Conservation (phyloP, 345 rosid genomes). For the Eucalyptus viminalis region DNA sequence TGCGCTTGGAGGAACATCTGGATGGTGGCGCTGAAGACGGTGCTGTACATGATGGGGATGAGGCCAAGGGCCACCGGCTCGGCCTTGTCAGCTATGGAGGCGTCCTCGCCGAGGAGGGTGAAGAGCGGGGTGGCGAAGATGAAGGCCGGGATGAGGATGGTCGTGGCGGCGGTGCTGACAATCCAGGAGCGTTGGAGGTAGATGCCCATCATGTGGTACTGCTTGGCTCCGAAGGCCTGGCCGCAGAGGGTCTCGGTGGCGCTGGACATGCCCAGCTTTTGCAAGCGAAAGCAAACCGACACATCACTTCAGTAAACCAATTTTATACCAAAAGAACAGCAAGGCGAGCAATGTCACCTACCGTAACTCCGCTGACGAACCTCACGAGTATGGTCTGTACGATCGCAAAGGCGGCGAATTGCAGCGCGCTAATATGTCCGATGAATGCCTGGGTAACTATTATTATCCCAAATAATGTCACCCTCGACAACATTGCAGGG, state of each 20-base stretch:
- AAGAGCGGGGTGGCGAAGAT: slow-evolving; percentile 7
- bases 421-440: not conserved
- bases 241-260: slow-evolving; percentile 29
- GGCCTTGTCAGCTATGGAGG: not conserved
- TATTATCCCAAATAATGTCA: not conserved
- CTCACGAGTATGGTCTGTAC: slow-evolving; percentile 10
- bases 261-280: slow-evolving; percentile 25
- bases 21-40: slow-evolving; percentile 4
- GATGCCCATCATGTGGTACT: slow-evolving; percentile 24
- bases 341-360: not conserved
- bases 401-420: slow-evolving; percentile 2
- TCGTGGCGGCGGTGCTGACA: not conserved
- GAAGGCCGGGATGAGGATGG: slow-evolving; percentile 5
- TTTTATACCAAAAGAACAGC: not conserved
- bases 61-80: slow-evolving; percentile 4
- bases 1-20: slow-evolving; percentile 19
- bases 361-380: slow-evolving; percentile 5
- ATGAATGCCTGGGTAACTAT: slow-evolving; percentile 5
- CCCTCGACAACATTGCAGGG: slow-evolving; percentile 6
- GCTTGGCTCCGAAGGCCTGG: slow-evolving; percentile 25
- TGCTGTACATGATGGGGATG: slow-evolving; percentile 12
- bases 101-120: slow-evolving; percentile 2
- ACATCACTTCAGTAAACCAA: not conserved
- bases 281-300: not conserved
- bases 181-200: slow-evolving; percentile 30